These are phyloP conservation scores for Parastagonospora avenae DNA, from an alignment of 2,329 filamentous ascomycete species.

Conservation along the genomic window DNA sequence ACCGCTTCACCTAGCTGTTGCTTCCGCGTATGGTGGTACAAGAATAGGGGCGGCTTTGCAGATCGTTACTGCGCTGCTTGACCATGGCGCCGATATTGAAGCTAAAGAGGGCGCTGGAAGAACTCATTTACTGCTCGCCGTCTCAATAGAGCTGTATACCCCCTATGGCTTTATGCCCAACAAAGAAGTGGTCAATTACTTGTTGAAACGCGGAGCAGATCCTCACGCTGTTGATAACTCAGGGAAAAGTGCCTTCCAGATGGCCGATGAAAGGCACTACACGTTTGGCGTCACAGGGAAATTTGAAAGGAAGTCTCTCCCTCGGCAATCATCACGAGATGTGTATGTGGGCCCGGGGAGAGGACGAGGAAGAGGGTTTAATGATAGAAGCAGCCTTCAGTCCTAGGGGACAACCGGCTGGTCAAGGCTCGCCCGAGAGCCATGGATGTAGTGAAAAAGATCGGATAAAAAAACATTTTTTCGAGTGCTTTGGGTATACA, in stretches of 20 bases:
- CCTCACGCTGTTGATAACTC: not conserved
- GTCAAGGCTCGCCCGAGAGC: no score
- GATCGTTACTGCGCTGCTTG: conserved; percentile 1
- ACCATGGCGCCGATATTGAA: conserved; percentile 8
- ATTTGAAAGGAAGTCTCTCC: conserved; percentile 1
- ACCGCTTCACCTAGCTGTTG: conserved; percentile 5
- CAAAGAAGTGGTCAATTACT: not conserved
- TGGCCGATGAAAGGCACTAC: conserved; percentile 4
- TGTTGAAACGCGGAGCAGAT: conserved; percentile 5
- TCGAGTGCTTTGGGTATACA: no score
- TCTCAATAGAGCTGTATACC: conserved; percentile 1
- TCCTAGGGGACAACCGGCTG: no score
- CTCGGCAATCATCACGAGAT: not conserved
- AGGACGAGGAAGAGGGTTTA: not conserved
- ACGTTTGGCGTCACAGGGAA: conserved; percentile 1
- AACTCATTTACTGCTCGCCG: conserved; percentile 6
- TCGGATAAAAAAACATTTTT: no score
- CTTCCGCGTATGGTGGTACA: conserved; percentile 1
- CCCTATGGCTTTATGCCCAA: not conserved
- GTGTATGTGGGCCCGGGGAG: not conserved
- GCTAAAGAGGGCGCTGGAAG: conserved; percentile 4
- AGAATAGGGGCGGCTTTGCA: not conserved
- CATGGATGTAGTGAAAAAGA: no score
- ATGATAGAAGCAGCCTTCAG: no score
- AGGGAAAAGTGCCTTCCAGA: conserved; percentile 4